phyloP scores from a whole-genome alignment of 352 stramenopile genomes.

The Pythium phragmiticola region DNA sequence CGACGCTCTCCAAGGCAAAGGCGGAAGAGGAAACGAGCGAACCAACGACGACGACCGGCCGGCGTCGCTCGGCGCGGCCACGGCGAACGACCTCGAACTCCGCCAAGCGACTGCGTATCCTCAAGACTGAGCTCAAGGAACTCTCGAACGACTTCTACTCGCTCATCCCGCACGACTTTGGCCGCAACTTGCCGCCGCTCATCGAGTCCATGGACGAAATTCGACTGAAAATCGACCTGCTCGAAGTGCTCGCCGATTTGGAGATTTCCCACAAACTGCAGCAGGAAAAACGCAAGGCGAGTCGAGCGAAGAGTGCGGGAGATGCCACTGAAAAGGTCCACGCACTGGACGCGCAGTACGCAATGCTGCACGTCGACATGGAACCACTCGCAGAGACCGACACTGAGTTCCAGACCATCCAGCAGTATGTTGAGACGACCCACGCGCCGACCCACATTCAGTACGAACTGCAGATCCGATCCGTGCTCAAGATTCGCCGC shows the following conservation, averaged over 20 bases:
- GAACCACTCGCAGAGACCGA: constrained; percentile 32
- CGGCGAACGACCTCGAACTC: constrained; percentile 23
- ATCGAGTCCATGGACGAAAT: constrained; percentile 56
- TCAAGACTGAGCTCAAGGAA: constrained; percentile 42
- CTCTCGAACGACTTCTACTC: constrained; percentile 72
- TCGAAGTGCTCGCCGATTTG: constrained; percentile 57
- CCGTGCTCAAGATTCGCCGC: constrained; percentile 48
- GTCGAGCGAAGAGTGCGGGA: background rate
- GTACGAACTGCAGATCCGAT: constrained; percentile 49
- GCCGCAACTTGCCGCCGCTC: constrained; percentile 43
- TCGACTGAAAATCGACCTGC: constrained; percentile 58
- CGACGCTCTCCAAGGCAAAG: constrained; percentile 26
- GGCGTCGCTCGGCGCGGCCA: constrained; percentile 25
- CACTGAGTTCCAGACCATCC: constrained; percentile 56
- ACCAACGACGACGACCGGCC: constrained; percentile 1
- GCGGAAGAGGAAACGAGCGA: background rate
- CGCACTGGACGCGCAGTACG: constrained; percentile 53
- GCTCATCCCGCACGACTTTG: constrained; percentile 70
- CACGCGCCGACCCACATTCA: constrained; percentile 48
- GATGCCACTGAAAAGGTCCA: constrained; percentile 25
- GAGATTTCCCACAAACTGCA: constrained; percentile 64
- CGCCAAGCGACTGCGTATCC: constrained; percentile 18
- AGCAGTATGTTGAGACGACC: constrained; percentile 59
- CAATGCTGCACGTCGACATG: constrained; percentile 50
- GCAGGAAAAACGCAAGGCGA: constrained; percentile 31